Percentiles rank a stretch among this genome's conserved stretches.
Evolutionary conservation across 176 grass and related monocot species (phyloP).

Genomic region (Urochloa ruziziensis): DNA sequence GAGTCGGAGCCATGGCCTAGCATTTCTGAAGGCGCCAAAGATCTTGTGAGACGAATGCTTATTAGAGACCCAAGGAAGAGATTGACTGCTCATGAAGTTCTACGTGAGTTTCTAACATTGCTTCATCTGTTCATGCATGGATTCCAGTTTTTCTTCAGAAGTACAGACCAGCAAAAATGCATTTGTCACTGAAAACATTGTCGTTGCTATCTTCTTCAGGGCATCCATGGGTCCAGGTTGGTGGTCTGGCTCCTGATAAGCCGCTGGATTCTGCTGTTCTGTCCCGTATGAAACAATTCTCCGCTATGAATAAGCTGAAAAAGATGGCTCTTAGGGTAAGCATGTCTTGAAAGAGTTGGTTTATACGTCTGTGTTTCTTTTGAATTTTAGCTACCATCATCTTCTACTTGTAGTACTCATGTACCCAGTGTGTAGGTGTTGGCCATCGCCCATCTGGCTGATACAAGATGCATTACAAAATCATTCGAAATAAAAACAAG

Average conservation of each 20-base stretch:
- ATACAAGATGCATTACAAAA: not conserved
- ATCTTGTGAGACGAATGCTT: constrained; percentile 92
- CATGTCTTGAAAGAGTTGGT: not conserved
- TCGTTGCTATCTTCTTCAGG: constrained; percentile 30
- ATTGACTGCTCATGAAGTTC: constrained; percentile 84
- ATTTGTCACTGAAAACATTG: not conserved
- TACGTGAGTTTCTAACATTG: constrained; percentile 44
- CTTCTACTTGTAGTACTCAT: constrained; percentile 8
- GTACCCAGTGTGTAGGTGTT: not conserved
- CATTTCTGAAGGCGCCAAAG: constrained; percentile 87
- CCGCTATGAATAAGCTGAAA: constrained; percentile 92
- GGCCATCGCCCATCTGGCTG: constrained; percentile 12
- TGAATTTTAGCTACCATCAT: not conserved
- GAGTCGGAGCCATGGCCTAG: constrained; percentile 89
- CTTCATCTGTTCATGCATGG: not conserved
- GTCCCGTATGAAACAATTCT: constrained; percentile 90
- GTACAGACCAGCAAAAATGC: not conserved
- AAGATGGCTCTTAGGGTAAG: constrained; percentile 90
- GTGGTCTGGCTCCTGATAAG: constrained; percentile 75
- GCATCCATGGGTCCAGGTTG: constrained; percentile 93
- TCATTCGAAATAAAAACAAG: too few relatives aligned
- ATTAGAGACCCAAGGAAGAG: constrained; percentile 80
- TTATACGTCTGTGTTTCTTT: not conserved
- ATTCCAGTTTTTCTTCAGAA: not conserved
- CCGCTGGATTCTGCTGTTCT: constrained; percentile 85